Base-by-base conservation (phyloP, 495 filamentous ascomycete species). In the Rhypophila decipiens region DNA sequence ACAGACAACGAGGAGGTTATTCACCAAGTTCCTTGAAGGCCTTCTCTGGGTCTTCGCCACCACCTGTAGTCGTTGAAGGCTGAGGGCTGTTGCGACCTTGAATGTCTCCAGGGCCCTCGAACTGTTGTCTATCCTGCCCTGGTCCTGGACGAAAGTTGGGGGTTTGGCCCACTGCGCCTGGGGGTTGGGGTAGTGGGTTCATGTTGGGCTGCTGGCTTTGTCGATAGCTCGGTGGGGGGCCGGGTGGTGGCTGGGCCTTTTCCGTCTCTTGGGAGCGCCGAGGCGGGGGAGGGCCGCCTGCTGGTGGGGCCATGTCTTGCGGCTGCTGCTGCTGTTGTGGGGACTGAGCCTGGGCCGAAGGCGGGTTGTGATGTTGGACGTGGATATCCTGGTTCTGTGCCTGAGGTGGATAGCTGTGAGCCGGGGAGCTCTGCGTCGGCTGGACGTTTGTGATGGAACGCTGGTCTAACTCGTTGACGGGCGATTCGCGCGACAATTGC, bases 11-110 rank as follows among this genome's bases (percentile, higher is more conserved):
- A n/a, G n/a, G n/a, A 35, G 49, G 12, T 34, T 31, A 31, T 31
- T 78, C n/a, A 89, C 85, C 72, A 31, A 88, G 63, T 56, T 88
- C 83, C 50, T 87, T 75, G 64, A 74, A 79, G 21, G 76, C 56
- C 46, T 76, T 75, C 37, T 72, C 73, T 1, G 71, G 62, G 34
- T 84, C 72, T 18, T 72, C 61, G 11, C 73, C 76, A 42, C 77
- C 76, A 37, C 78, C 71, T 39, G 64, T 69, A 49, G 69, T 65
- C 21, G 68, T 60, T n/a, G 70, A 67, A 9, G 79, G 79, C 43
- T 73, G 72, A 9, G 83, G 82, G 48, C 82, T 85, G 50, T 74
- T 79, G 44, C 81, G 80, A 20, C 77, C 78, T 38, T 72, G 69
- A 36, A 78, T 73, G 7, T 61, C 60, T 4, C 42, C 57, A 23